Evolutionary conservation across 73 alveolate species (phyloP).

Genomic region (Tetrahymena elliotti): DNA sequence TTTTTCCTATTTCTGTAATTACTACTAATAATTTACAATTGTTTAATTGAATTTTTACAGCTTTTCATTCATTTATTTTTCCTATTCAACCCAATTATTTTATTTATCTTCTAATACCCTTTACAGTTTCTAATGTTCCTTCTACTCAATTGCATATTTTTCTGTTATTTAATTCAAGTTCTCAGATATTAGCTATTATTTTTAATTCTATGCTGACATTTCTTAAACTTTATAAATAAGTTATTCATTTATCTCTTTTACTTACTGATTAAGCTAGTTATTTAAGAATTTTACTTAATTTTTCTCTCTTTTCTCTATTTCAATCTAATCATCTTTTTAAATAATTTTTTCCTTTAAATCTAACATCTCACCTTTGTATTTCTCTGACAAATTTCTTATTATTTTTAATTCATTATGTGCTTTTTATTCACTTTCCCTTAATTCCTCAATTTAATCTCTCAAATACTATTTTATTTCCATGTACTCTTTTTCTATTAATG

Average conservation of each 20-base stretch:
- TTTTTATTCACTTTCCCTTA: neutral
- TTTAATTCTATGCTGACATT: neutral
- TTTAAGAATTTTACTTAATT: neutral
- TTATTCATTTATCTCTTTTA: neutral
- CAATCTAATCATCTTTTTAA: neutral
- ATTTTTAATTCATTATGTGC: neutral
- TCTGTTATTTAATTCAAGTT: neutral
- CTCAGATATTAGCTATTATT: neutral
- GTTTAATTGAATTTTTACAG: neutral
- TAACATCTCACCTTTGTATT: neutral
- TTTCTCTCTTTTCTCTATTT: neutral
- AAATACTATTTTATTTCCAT: neutral
- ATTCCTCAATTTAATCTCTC: neutral
- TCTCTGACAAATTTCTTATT: neutral
- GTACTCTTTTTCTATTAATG: neutral
- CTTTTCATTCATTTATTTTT: neutral
- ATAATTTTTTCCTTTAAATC: neutral
- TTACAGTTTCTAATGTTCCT: neutral
- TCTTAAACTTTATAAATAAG: neutral
- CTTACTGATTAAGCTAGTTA: neutral
- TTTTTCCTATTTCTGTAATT: neutral
- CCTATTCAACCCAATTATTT: neutral
- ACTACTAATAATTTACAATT: neutral
- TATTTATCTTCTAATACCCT: neutral
- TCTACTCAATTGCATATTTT: neutral